Base-by-base conservation (phyloP, 352 stramenopile species). In the Phytophthora uliginosa region DNA sequence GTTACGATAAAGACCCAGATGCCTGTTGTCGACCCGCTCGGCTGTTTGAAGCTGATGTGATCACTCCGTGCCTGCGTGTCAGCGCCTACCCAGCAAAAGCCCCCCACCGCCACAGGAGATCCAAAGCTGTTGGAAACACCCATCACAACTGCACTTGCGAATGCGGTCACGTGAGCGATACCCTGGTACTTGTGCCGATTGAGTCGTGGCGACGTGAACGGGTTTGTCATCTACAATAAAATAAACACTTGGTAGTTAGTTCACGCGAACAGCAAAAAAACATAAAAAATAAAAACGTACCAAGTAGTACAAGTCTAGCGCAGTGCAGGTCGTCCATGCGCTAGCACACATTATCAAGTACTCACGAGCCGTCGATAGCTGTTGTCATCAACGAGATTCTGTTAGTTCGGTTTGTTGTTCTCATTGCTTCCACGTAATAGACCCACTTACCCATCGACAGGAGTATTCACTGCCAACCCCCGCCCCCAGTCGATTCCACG, bases 301-400 rank as follows among this genome's bases (percentile, higher is more conserved):
- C 36, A 94, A 71, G 47, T 88, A 88, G 61, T 91, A 94, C 5
- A 94, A 69, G 61, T 94, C 85, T 26, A 93, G 60, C 1, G 85
- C 87, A 59, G 89, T 94, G 59, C 85, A 94, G 18, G 84, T 88
- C 9, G 85, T 89, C 85, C 83, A 94, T 13, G 78, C 75, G 8
- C 73, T 91, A 18, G 87, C 91, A 63, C 79, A 90, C 83, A 93
- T 94, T 64, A 93, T 89, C 9, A 93, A 60, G 51, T 92, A 94
- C 55, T 94, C 87, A 17, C 87, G 80, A 9, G 88, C 71, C 10
- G 81, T 85, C 18, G 86, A 92, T 20, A 94, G 68, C 81, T 89
- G 20, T 33, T 33, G 18, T 24, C 42, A 22, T 50, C 42, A 22
- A 22, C 17, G 3, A 45, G 7, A 18, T 18, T 45, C 36, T 50